Conservation (phyloP, 192 early-diverging fungal species). For the Spizellomyces sp. region DNA sequence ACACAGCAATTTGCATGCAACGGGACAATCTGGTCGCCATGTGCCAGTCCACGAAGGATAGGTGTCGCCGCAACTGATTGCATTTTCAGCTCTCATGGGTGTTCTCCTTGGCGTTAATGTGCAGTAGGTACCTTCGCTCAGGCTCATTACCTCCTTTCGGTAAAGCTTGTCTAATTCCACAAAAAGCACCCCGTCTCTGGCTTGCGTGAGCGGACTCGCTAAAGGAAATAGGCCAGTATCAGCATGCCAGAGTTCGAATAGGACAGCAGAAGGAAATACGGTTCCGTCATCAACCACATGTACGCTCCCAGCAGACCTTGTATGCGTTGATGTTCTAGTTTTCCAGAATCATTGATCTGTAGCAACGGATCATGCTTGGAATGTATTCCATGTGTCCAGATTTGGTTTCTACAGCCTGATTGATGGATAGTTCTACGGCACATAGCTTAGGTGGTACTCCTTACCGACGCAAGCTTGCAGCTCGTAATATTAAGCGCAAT, state of each 20-base stretch:
- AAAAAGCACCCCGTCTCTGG: constrained; percentile 8
- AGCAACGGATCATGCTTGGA: too few relatives aligned
- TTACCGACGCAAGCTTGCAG: not conserved
- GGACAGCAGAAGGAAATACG: too few relatives aligned
- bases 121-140: not conserved
- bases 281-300: too few relatives aligned
- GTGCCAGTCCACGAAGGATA: too few relatives aligned
- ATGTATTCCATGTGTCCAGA: too few relatives aligned
- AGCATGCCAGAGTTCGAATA: too few relatives aligned
- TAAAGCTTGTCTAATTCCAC: constrained; percentile 8
- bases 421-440: too few relatives aligned
- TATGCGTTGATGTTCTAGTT: not conserved
- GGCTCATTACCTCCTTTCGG: not conserved
- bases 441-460: not conserved
- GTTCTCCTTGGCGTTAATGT: not conserved
- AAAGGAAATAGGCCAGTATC: not conserved
- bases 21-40: not conserved
- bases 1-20: not conserved
- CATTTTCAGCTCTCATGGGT: too few relatives aligned
- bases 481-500: not conserved
- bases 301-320: not conserved
- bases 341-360: not conserved
- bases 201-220: not conserved
- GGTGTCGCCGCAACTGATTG: too few relatives aligned
- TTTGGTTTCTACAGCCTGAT: too few relatives aligned